Evolutionary conservation across 306 rosid species (phyloP).

Genomic region (Lathyrus sativus): DNA sequence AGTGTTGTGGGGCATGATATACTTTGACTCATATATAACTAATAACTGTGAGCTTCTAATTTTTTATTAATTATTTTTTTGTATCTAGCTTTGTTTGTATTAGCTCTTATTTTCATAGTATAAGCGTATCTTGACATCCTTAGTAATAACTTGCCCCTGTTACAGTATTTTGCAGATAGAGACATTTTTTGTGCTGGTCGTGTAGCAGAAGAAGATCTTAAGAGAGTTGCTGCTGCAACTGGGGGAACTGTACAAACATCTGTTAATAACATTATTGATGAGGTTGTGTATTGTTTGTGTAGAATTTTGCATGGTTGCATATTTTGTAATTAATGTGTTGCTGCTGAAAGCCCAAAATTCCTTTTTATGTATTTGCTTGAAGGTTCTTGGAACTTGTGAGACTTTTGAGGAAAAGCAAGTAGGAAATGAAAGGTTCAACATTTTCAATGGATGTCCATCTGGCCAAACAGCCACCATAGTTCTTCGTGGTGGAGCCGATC

Average conservation of each 20-base stretch:
- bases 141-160: constrained; percentile 33
- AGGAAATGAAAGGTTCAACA: constrained; percentile 95
- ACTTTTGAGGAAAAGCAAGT: constrained; percentile 94
- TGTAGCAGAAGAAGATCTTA: constrained; percentile 93
- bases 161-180: constrained; percentile 98
- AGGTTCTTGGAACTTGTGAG: constrained; percentile 97
- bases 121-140: constrained; percentile 8
- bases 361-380: constrained; percentile 36
- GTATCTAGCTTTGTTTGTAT: not conserved
- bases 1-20: constrained; percentile 6
- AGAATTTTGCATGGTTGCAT: constrained; percentile 5
- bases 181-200: constrained; percentile 99
- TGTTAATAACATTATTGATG: constrained; percentile 87
- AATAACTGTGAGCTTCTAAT: not conserved
- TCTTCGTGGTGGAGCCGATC: constrained; percentile 99
- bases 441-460: constrained; percentile 95
- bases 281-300: constrained; percentile 50
- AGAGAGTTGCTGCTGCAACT: constrained; percentile 89
- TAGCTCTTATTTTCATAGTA: not conserved
- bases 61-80: not conserved
- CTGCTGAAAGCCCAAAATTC: constrained; percentile 33
- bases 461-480: constrained; percentile 95
- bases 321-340: constrained; percentile 2
- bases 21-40: constrained; percentile 6
- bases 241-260: constrained; percentile 99